These are phyloP conservation scores for California macrophylla DNA, from an alignment of 441 rosid genomes.

Conservation along the genomic window DNA sequence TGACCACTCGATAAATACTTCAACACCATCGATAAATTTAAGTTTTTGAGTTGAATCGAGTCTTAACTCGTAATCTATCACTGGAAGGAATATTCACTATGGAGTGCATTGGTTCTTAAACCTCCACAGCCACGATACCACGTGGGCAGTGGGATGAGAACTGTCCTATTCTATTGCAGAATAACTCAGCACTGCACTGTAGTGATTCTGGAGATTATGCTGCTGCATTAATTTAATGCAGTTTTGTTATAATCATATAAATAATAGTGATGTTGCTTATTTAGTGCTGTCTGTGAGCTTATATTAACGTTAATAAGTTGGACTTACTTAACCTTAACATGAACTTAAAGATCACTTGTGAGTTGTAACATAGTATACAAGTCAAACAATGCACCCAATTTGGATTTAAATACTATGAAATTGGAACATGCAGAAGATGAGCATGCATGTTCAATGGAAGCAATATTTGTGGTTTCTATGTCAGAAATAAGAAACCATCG, in stretches of 20 bases:
- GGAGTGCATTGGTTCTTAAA: too few species aligned
- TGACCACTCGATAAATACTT: too few species aligned
- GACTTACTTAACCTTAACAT: neutral
- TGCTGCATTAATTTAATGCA: neutral
- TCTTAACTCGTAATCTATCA: too few species aligned
- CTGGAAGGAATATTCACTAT: too few species aligned
- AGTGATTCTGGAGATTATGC: neutral
- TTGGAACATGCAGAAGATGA: neutral
- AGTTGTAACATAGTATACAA: neutral
- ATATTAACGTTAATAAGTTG: neutral
- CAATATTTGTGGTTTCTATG: neutral
- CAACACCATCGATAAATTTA: too few species aligned
- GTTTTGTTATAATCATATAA: neutral
- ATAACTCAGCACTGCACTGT: neutral
- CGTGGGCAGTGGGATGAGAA: neutral
- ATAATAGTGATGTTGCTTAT: neutral
- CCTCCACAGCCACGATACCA: too few species aligned
- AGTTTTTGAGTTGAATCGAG: too few species aligned
- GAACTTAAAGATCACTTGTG: neutral
- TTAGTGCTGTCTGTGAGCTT: too few species aligned
- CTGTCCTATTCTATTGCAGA: neutral
- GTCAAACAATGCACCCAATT: neutral
- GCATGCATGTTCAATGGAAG: neutral
- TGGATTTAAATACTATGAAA: neutral
- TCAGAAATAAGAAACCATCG: neutral